A percentile compares a stretch with the other conserved stretches of the same genome.
Evolutionary conservation across 1,139 yeast species (phyloP).

Genomic region (Protomyces lactucae-debilis): DNA sequence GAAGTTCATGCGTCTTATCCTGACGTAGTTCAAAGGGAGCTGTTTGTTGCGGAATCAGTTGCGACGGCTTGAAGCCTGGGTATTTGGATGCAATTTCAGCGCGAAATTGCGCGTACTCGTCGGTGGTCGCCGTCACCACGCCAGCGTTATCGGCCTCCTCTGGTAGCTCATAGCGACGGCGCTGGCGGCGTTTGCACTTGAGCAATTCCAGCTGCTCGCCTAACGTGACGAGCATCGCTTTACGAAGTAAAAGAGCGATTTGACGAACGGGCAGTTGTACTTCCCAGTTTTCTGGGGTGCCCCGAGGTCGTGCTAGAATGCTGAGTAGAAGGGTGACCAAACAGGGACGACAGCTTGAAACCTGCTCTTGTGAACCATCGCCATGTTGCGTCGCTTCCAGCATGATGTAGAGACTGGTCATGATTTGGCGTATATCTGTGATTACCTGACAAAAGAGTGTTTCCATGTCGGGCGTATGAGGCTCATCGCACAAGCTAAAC

Average conservation of each 20-base stretch:
- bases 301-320: neutral
- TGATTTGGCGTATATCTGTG: slow-evolving; percentile 14
- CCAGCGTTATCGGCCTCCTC: slow-evolving; percentile 35
- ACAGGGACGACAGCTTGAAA: neutral
- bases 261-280: slow-evolving; percentile 19
- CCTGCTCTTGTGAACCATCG: slow-evolving; percentile 33
- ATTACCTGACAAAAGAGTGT: neutral
- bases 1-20: neutral
- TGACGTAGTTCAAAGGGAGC: neutral
- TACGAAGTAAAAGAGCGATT: slow-evolving; percentile 51
- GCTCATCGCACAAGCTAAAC: neutral
- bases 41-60: neutral
- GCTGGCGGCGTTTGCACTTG: slow-evolving; percentile 51
- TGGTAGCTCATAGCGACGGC: slow-evolving; percentile 45
- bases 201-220: slow-evolving; percentile 52
- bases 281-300: neutral
- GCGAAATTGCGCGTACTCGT: slow-evolving; percentile 73
- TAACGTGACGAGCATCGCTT: slow-evolving; percentile 57
- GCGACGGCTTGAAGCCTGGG: slow-evolving; percentile 57
- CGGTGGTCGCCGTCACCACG: slow-evolving; percentile 57
- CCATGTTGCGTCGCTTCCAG: slow-evolving; percentile 40
- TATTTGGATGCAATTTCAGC: slow-evolving; percentile 70
- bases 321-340: neutral
- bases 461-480: neutral
- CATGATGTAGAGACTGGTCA: slow-evolving; percentile 55